Conservation (phyloP, 768 basidiomycete species). For the Lactifluus echinatus region DNA sequence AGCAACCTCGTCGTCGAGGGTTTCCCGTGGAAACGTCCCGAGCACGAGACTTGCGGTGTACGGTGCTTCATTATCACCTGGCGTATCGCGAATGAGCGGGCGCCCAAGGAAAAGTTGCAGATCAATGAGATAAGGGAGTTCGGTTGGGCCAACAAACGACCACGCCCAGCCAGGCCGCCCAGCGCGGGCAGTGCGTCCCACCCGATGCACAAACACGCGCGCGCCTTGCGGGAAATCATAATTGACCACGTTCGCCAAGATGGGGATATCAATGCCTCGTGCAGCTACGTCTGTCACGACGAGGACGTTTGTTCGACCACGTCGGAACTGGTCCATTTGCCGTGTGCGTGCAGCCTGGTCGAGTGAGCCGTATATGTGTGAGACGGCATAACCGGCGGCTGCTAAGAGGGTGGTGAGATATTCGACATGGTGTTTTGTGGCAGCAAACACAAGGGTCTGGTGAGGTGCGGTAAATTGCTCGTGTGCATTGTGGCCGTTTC, state of each 20-base stretch:
- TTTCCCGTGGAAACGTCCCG: constrained; percentile 73
- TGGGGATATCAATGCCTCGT: constrained; percentile 94
- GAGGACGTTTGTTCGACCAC: constrained; percentile 68
- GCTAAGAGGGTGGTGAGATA: constrained; percentile 74
- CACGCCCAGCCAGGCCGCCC: constrained; percentile 95
- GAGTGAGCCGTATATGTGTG: constrained; percentile 92
- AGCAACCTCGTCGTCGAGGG: constrained; percentile 78
- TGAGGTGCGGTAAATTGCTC: constrained; percentile 58
- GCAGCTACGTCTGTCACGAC: constrained; percentile 99
- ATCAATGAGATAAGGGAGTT: constrained; percentile 87
- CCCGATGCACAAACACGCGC: constrained; percentile 91
- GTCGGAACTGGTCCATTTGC: constrained; percentile 88
- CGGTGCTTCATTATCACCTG: constrained; percentile 39
- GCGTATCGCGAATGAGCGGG: constrained; percentile 52
- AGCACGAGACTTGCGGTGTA: constrained; percentile 71
- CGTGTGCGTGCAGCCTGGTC: constrained; percentile 84
- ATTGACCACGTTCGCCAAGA: constrained; percentile 94
- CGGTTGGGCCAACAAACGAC: constrained; percentile 81
- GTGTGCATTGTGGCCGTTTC: constrained; percentile 41
- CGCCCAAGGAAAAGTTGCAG: constrained; percentile 87
- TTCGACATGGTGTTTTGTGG: constrained; percentile 98
- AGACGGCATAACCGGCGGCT: constrained; percentile 78
- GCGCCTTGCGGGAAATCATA: constrained; percentile 96
- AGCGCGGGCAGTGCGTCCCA: constrained; percentile 93
- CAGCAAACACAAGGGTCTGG: constrained; percentile 90